Evolutionary conservation across 495 filamentous ascomycete genomes (phyloP), one percentile per base, ranked within the genome.

Genomic region (Tetracladium setigerum): DNA sequence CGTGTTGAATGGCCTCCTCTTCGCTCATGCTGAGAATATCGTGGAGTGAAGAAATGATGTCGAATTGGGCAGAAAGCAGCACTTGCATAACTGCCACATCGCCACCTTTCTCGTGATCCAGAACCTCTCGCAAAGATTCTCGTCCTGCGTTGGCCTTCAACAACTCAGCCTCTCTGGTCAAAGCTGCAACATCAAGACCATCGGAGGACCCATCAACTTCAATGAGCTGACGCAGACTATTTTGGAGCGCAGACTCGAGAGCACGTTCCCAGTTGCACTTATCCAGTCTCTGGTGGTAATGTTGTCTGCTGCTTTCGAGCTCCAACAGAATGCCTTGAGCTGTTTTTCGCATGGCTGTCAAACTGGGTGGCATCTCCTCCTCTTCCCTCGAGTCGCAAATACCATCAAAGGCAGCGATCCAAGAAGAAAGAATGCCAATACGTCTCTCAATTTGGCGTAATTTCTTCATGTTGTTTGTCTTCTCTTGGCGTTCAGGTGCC

Each of bases 381-480:
- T 86, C 82, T 39, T 86, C 87, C 11, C 79, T 74, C 10, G 67
- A 70, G 15, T 84, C 88, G 56, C 83, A 89, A 5, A 91, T 82
- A 15, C 73, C 69, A 47, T 97, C 94, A 56, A 99, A 97, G 17
- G 87, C 89, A 9, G 84, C 86, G 57, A 95, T 83, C 92, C 92
- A 99, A 0, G 86, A 79, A 5, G 84, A 89, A 22, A 99, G 71
- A 47, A 94, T 73, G 3, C 76, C 76, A 47, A 95, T 94, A 30
- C 92, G 76, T 53, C 87, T 74, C 65, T 95, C 89, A 35, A 96
- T 79, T 49, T 89, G 83, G 40, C 83, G 78, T 48, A 89, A 64
- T 58, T 85, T 89, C 65, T 89, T 87, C 84, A 94, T 87, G 47
- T 81, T 76, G 44, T 68, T 77, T 11, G 83, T 72, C 57, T 84